Base-by-base conservation (phyloP, 192 early-diverging fungal species). In the Funneliformis geosporum region DNA sequence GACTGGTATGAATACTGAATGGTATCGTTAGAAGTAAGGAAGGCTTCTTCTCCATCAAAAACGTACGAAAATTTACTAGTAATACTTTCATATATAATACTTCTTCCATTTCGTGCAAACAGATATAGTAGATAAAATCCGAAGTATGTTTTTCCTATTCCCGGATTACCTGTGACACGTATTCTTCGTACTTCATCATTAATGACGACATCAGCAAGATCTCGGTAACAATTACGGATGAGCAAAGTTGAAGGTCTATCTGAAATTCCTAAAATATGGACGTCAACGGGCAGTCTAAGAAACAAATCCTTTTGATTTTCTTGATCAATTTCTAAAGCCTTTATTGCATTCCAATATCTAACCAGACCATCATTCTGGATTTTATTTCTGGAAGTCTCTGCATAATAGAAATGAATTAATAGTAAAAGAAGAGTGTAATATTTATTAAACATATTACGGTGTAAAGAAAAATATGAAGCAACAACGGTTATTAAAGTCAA, bases 111-210 rank as follows among this genome's bases (percentile, higher is more conserved):
- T 44, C 44, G 9, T 76, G 61, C 0, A 76, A 76, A 60, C 60
- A 76, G 3, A 65, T 64, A 76, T 40, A 76, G 59, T 65, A 76
- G 60, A 10, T 64, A 76, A 76, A 2, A 76, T 7, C 42, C 40
- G 43, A 76, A 75, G 46, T 64, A 38, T 2, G 60, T 64, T 64
- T 76, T 76, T 4, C 75, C 60, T 25, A 76, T 76, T 76, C 75
- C 60, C 8, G 38, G 74, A 64, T 76, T 76, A 64, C 74, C 60
- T 1, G 75, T 76, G 14, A 76, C 64, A 46, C 61, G 75, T n/a
- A 9, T 64, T 23, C 75, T 9, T 40, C 23, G 5, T 65, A n/a
- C 27, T 0, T 76, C 44, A 38, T 76, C 60, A 76, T 42, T 44
- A 76, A 76, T 42, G 1, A 76, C 18, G 44, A 76, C 44, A 64